Percentiles rank a stretch among this genome's conserved stretches.
phyloP scores from a whole-genome alignment of 1,139 yeast species.

The Scheffersomyces quercinus region DNA sequence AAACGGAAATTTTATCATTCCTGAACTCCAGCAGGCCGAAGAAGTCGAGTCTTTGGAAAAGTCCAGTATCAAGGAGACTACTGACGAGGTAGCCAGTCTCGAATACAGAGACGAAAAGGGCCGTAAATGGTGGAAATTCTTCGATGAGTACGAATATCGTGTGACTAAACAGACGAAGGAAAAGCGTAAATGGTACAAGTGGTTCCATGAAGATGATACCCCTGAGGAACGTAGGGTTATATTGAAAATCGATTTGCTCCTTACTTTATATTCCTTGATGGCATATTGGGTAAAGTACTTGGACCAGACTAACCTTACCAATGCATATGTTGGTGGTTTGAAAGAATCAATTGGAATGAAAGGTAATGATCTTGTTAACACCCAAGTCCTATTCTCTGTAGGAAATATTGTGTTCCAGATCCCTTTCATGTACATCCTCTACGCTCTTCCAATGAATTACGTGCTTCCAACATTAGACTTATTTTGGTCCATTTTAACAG shows the following conservation, averaged over 20 bases:
- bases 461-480: slow-evolving; percentile 60
- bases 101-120: slow-evolving; percentile 65
- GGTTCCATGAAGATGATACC: slow-evolving; percentile 63
- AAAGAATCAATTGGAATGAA: slow-evolving; percentile 57
- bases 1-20: slow-evolving; percentile 12
- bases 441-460: slow-evolving; percentile 53
- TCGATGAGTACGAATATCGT: slow-evolving; percentile 63
- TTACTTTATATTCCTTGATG: slow-evolving; percentile 60
- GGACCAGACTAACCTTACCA: slow-evolving; percentile 60
- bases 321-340: slow-evolving; percentile 72
- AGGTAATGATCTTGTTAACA: slow-evolving; percentile 66
- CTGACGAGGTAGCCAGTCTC: slow-evolving; percentile 1
- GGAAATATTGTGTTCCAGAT: slow-evolving; percentile 62
- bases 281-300: slow-evolving; percentile 73
- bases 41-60: slow-evolving; percentile 1
- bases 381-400: slow-evolving; percentile 57
- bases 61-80: slow-evolving; percentile 2
- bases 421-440: slow-evolving; percentile 46
- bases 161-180: slow-evolving; percentile 33
- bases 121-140: slow-evolving; percentile 64
- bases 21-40: neutral
- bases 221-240: slow-evolving; percentile 56
- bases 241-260: slow-evolving; percentile 59
- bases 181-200: slow-evolving; percentile 57
- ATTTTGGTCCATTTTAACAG: slow-evolving; percentile 67